phyloP scores from a whole-genome alignment of 257 asterid species.

The Capsicum rhomboideum region DNA sequence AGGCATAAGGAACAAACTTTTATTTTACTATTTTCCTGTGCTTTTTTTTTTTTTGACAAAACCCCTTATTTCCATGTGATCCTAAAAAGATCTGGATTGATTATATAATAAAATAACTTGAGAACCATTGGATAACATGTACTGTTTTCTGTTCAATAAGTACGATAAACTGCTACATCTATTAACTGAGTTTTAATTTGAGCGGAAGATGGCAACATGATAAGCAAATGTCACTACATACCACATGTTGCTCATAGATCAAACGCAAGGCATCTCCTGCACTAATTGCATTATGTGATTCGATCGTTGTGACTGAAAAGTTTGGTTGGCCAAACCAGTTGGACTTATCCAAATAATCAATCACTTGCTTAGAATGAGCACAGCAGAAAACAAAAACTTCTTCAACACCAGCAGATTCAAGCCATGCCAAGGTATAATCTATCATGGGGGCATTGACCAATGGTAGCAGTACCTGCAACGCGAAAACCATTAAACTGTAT shows the following conservation, averaged over 20 bases:
- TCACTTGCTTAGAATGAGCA: conserved; percentile 92
- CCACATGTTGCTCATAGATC: conserved; percentile 83
- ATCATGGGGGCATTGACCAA: conserved; percentile 92
- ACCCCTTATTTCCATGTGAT: neutral
- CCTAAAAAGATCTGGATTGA: neutral
- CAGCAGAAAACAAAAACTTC: conserved; percentile 94
- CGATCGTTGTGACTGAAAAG: conserved; percentile 64
- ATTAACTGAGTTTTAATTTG: neutral
- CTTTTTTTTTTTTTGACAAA: neutral
- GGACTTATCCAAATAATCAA: conserved; percentile 59
- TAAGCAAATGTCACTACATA: conserved; percentile 18
- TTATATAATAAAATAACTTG: neutral
- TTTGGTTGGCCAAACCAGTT: conserved; percentile 70
- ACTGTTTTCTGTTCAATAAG: neutral
- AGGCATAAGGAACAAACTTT: neutral
- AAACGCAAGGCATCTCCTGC: conserved; percentile 93
- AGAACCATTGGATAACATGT: neutral
- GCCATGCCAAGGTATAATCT: conserved; percentile 92
- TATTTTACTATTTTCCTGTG: neutral
- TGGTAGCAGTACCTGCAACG: conserved; percentile 67
- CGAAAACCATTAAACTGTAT: neutral
- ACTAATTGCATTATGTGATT: conserved; percentile 69
- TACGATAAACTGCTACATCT: neutral
- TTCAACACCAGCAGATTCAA: conserved; percentile 92
- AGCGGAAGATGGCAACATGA: neutral